phyloP scores from a whole-genome alignment of 768 basidiomycete genomes.

The Mycena vitilis region DNA sequence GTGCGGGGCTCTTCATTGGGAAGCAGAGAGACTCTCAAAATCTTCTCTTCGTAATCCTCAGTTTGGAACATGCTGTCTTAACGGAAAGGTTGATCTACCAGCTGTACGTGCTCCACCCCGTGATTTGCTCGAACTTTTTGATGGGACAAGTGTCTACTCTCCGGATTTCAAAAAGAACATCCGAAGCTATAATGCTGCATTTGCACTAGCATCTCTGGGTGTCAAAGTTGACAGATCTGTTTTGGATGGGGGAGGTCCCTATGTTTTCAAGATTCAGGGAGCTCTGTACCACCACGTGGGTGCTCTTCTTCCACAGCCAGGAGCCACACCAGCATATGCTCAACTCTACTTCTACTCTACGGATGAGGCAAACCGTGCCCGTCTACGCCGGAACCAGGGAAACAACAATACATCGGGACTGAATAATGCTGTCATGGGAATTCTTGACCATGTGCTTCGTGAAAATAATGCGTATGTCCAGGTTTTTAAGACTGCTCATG shows the following conservation, averaged over 20 bases:
- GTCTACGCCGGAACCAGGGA: neutral
- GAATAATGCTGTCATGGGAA: conserved; percentile 33
- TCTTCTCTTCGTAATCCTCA: conserved; percentile 33
- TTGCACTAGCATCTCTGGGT: conserved; percentile 48
- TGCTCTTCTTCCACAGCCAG: neutral
- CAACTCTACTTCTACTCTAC: conserved; percentile 6
- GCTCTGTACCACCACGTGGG: neutral
- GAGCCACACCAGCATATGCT: neutral
- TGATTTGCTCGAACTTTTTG: conserved; percentile 38
- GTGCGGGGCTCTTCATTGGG: neutral
- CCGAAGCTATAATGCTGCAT: conserved; percentile 47
- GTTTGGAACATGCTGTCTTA: conserved; percentile 51
- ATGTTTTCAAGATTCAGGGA: conserved; percentile 33
- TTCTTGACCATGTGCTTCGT: conserved; percentile 4
- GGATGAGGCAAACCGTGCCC: too few species aligned
- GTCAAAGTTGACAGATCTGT: conserved; percentile 37
- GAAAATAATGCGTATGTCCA: conserved; percentile 15
- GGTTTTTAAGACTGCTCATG: conserved; percentile 2
- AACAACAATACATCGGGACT: too few species aligned
- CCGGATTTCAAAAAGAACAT: conserved; percentile 46
- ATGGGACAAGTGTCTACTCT: conserved; percentile 20
- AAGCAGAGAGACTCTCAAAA: conserved; percentile 39
- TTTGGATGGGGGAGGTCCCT: conserved; percentile 35
- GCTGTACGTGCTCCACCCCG: conserved; percentile 39
- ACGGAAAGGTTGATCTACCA: conserved; percentile 48